These are phyloP conservation scores for Euphorbia tirucalli DNA, from an alignment of 345 rosid species.

Conservation along the genomic window DNA sequence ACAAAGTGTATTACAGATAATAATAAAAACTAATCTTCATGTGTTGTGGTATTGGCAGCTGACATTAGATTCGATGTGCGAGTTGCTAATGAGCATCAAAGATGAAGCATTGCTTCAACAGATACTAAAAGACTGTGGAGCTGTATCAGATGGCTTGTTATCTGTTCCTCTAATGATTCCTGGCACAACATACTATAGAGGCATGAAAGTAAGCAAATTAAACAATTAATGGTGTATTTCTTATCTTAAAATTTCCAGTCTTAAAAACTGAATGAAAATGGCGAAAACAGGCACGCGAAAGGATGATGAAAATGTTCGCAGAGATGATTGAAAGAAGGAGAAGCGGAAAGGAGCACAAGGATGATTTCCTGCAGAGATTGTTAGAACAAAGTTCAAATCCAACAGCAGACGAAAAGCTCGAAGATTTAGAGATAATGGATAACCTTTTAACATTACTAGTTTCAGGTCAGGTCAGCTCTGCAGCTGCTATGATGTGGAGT, in stretches of 20 bases:
- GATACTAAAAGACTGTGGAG: conserved; percentile 40
- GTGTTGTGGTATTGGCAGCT: conserved; percentile 28
- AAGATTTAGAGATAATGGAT: conserved; percentile 53
- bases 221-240: too few species aligned
- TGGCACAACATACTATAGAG: conserved; percentile 50
- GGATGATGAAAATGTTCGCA: conserved; percentile 40
- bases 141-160: conserved; percentile 47
- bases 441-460: conserved; percentile 51
- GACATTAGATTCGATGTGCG: conserved; percentile 47
- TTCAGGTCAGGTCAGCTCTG: conserved; percentile 55
- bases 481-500: conserved; percentile 65
- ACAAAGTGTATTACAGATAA: too few species aligned
- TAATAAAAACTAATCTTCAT: too few species aligned
- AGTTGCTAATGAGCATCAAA: conserved; percentile 44
- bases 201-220: conserved; percentile 51
- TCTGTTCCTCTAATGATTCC: conserved; percentile 57
- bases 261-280: too few species aligned
- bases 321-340: conserved; percentile 39
- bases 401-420: conserved; percentile 43
- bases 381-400: conserved; percentile 38
- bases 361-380: conserved; percentile 53
- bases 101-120: conserved; percentile 39
- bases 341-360: conserved; percentile 31
- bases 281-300: conserved; percentile 39
- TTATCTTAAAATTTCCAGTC: too few species aligned